Conservation (phyloP, 805 yeast genomes). For the Zygotorulaspora sp. region DNA sequence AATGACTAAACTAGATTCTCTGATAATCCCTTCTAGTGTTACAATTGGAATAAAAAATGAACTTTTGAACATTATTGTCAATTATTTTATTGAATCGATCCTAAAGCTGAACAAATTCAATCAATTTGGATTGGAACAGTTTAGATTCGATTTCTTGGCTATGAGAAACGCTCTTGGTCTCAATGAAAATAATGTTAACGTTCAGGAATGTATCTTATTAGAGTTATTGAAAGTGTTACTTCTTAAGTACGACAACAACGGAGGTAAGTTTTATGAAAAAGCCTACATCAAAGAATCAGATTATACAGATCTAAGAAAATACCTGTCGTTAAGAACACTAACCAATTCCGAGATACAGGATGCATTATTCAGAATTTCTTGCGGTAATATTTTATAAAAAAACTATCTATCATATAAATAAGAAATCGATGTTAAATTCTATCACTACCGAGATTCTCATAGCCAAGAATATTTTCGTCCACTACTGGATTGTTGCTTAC, state of each 20-base stretch:
- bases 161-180: constrained; percentile 29
- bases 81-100: constrained; percentile 35
- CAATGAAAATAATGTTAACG: constrained; percentile 14
- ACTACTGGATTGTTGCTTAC: constrained; percentile 1
- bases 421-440: constrained; percentile 1
- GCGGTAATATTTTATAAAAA: constrained; percentile 23
- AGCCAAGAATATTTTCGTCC: constrained; percentile 5
- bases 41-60: constrained; percentile 25
- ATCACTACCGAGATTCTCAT: neutral
- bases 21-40: constrained; percentile 16
- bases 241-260: constrained; percentile 26
- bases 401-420: neutral
- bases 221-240: constrained; percentile 31
- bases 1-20: constrained; percentile 14
- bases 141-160: constrained; percentile 32
- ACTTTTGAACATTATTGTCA: constrained; percentile 27
- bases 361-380: constrained; percentile 35
- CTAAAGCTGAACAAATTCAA: constrained; percentile 38
- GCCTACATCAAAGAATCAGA: constrained; percentile 32
- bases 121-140: constrained; percentile 33
- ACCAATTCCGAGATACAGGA: constrained; percentile 37
- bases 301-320: constrained; percentile 26
- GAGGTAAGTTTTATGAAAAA: constrained; percentile 16
- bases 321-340: constrained; percentile 19
- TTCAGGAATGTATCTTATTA: constrained; percentile 21